Conservation (phyloP, 139 green algal species). For the Chlorella sp. region DNA sequence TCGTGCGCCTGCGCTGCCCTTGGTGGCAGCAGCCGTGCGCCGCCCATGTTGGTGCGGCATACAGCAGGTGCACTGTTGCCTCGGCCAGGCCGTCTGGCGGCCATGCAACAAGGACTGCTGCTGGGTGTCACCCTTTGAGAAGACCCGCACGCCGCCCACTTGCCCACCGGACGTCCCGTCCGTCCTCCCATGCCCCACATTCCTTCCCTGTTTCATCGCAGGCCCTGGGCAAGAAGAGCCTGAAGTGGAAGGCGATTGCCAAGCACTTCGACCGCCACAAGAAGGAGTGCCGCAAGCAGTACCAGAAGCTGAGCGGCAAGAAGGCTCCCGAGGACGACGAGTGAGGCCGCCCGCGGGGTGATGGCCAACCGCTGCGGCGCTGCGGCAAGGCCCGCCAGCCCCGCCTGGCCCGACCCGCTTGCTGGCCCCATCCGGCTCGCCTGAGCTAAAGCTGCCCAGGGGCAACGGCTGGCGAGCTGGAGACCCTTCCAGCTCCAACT, state of each 20-base stretch:
- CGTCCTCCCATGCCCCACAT: background rate
- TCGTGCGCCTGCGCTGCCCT: no score
- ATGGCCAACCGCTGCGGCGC: no score
- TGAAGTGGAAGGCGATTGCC: slow-evolving; percentile 41
- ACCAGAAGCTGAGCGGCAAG: slow-evolving; percentile 34
- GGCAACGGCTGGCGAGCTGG: no score
- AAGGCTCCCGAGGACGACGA: slow-evolving; percentile 26
- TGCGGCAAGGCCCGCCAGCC: no score
- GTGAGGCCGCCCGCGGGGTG: background rate
- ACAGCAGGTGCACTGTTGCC: background rate
- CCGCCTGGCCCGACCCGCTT: no score
- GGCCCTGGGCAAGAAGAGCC: slow-evolving; percentile 36
- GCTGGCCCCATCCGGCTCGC: background rate
- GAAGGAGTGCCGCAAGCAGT: slow-evolving; percentile 43
- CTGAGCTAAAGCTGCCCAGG: no score
- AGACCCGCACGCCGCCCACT: background rate
- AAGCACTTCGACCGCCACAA: slow-evolving; percentile 18
- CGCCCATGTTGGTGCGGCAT: background rate
- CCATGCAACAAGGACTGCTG: background rate
- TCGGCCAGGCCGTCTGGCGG: background rate
- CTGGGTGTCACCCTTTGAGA: no score
- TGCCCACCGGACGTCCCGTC: background rate
- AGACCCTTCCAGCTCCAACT: no score
- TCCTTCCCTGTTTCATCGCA: background rate
- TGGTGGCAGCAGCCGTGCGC: no score